These are phyloP conservation scores for Berberis vulgaris DNA, from an alignment of 164 flowering plant species.

Conservation along the genomic window DNA sequence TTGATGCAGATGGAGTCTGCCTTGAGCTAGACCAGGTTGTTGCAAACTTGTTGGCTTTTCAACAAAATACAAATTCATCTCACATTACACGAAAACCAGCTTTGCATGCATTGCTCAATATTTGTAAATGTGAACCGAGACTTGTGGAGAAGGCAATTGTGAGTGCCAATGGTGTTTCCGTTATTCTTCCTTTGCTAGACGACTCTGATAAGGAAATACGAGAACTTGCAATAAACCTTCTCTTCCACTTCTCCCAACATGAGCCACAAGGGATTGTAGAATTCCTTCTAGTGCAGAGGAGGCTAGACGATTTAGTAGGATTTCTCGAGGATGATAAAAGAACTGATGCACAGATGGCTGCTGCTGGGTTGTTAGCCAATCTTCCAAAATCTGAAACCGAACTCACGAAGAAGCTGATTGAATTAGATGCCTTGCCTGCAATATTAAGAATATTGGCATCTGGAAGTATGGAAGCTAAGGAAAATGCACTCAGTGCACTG, in stretches of 20 bases:
- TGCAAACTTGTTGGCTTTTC: conserved; percentile 34
- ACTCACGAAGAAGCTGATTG: conserved; percentile 41
- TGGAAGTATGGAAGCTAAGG: conserved; percentile 52
- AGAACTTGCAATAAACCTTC: conserved; percentile 39
- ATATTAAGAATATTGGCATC: conserved; percentile 34
- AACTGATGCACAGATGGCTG: conserved; percentile 44
- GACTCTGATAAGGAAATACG: conserved; percentile 45
- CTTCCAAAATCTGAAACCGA: conserved; percentile 57
- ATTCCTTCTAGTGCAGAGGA: conserved; percentile 44
- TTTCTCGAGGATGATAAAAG: conserved; percentile 45
- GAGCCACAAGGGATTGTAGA: conserved; percentile 50
- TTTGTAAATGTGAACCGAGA: conserved; percentile 39
- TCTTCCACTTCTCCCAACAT: conserved; percentile 48
- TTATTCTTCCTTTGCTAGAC: conserved; percentile 52
- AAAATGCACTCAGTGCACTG: conserved; percentile 60
- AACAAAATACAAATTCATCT: conserved; percentile 24
- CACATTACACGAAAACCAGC: conserved; percentile 34
- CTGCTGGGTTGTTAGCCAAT: conserved; percentile 53
- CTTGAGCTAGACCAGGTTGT: conserved; percentile 40
- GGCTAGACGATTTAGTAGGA: conserved; percentile 44
- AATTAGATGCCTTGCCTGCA: conserved; percentile 35
- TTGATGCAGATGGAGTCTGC: conserved; percentile 32
- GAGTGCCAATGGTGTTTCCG: conserved; percentile 39
- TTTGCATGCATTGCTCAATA: conserved; percentile 37
- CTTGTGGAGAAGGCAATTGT: conserved; percentile 45